Evolutionary conservation across 2,329 filamentous ascomycete genomes (phyloP).

Genomic region (Cercospora citrullina): DNA sequence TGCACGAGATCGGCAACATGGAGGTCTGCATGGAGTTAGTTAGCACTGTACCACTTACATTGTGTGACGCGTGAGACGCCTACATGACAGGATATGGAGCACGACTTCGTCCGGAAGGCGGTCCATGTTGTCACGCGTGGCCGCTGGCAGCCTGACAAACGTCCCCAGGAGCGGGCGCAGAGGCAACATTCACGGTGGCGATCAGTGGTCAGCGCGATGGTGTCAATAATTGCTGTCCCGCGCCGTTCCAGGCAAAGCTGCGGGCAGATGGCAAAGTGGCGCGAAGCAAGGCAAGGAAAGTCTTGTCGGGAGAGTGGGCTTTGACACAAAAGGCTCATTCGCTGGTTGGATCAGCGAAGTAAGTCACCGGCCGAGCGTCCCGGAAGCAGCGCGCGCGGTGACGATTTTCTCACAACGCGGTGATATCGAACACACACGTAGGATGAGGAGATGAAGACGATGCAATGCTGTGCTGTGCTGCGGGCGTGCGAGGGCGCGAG

Average conservation of each 20-base stretch:
- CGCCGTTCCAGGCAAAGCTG: slow-evolving; percentile 3
- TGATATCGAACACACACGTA: not conserved
- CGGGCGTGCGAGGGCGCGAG: not conserved
- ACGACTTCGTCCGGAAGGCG: slow-evolving; percentile 45
- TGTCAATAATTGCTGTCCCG: not conserved
- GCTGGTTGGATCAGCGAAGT: not conserved
- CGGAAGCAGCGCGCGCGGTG: not conserved
- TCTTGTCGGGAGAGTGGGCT: not conserved
- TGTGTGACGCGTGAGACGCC: slow-evolving; percentile 21
- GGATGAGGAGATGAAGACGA: not conserved
- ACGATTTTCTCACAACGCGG: not conserved
- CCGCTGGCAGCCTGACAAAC: slow-evolving; percentile 3
- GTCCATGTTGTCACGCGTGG: slow-evolving; percentile 20
- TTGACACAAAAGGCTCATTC: not conserved
- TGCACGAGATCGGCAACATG: slow-evolving; percentile 64
- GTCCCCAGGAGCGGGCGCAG: slow-evolving; percentile 10
- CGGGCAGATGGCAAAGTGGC: slow-evolving; percentile 8
- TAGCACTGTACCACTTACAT: slow-evolving; percentile 16
- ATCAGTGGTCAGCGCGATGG: not conserved
- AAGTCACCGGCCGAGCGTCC: slow-evolving; percentile 1
- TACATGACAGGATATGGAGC: slow-evolving; percentile 47
- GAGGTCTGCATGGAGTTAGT: slow-evolving; percentile 53
- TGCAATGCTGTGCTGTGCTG: not conserved
- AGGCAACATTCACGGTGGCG: slow-evolving; percentile 2
- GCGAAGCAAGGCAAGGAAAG: slow-evolving; percentile 13